Conservation (phyloP, 768 basidiomycete species). For the Rubroboletus pulcherrimus region DNA sequence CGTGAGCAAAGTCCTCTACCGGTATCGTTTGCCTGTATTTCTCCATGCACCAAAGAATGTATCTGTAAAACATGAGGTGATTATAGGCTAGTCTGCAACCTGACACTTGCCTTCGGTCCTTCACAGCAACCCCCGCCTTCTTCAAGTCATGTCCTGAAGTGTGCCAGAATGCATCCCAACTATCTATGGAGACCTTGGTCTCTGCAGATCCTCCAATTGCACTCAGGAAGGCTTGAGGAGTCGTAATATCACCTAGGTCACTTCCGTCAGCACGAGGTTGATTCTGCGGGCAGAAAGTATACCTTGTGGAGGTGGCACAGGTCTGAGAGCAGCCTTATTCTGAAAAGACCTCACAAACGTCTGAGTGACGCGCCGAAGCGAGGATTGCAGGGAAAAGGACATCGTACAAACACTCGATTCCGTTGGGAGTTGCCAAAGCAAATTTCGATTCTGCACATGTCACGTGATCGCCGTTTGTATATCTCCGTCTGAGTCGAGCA, state of each 20-base stretch:
- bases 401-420: constrained; percentile 7
- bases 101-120: constrained; percentile 62
- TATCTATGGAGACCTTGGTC: constrained; percentile 57
- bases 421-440: neutral
- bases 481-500: neutral
- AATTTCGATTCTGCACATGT: neutral
- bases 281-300: neutral
- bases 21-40: constrained; percentile 62
- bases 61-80: constrained; percentile 41
- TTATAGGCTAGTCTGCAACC: neutral
- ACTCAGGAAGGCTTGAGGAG: constrained; percentile 63
- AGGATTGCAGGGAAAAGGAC: constrained; percentile 19
- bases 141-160: constrained; percentile 54
- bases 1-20: constrained; percentile 60
- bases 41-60: constrained; percentile 82
- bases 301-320: constrained; percentile 26
- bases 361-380: constrained; percentile 18
- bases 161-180: constrained; percentile 76
- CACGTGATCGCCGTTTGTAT: neutral
- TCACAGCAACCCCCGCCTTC: constrained; percentile 59
- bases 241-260: constrained; percentile 44
- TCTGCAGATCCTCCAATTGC: constrained; percentile 69
- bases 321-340: constrained; percentile 26
- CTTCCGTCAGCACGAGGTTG: constrained; percentile 5
- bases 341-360: constrained; percentile 28